A percentile compares a stretch with the other conserved stretches of the same genome.
phyloP scores from a whole-genome alignment of 345 rosid genomes.

The Eucalyptus tenuipes region DNA sequence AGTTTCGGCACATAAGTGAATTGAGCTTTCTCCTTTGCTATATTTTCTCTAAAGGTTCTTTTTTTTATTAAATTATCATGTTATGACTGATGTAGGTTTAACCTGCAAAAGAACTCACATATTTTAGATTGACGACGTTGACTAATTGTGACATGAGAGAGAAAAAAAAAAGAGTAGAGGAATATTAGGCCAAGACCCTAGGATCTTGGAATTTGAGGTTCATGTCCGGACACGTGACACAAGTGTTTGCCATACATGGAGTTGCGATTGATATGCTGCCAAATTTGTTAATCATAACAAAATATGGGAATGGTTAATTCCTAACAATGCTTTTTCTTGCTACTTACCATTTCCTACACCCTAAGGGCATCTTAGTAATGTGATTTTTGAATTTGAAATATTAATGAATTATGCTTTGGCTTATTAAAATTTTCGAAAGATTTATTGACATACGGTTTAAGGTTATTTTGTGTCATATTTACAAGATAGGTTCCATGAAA shows the following conservation, averaged over 20 bases:
- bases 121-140: rapidly evolving
- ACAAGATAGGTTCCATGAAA: not conserved
- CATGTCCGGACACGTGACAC: not conserved
- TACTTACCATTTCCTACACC: not conserved
- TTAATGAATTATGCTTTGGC: not conserved
- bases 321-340: not conserved
- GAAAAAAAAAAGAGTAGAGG: not conserved
- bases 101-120: rapidly evolving
- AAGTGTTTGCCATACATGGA: not conserved
- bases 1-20: not conserved
- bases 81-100: not conserved
- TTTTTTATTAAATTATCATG: not conserved
- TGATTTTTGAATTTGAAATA: not conserved
- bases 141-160: not conserved
- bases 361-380: not conserved
- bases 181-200: not conserved
- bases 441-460: not conserved
- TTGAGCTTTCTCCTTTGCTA: not conserved
- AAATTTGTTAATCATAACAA: not conserved
- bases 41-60: not conserved
- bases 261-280: not conserved
- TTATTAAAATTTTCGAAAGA: not conserved
- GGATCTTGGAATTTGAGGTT: not conserved
- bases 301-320: not conserved
- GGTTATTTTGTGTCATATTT: not conserved